Base-by-base conservation (phyloP, 2,329 filamentous ascomycete genomes). In the Pezicula radicicola region DNA sequence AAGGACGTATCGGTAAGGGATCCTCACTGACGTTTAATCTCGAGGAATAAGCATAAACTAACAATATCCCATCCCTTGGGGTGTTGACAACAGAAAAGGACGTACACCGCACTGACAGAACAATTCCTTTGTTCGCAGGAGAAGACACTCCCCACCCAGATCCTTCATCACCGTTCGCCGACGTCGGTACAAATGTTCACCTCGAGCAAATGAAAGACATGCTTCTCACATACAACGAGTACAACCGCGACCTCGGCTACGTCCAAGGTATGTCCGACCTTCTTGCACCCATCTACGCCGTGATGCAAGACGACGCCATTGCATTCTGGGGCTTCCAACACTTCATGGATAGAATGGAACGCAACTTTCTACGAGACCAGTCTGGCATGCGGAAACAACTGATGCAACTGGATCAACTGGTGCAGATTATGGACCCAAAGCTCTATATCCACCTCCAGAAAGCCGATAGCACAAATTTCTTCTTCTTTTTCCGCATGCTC, bases 401-500 rank as follows among this genome's bases (percentile, higher is more conserved):
- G 3, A 77, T 91, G 37, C 91, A 93, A 0, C 83, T 99, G 3
- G 92, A 99, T 66, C 91, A 99, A 59, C 85, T 99, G 1, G 91
- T 97, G 12, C 91, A 96, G 66, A 89, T 99, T 52, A 92, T 99
- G 84, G 94, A 99, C 60, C 94, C 95, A 0, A 89, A 91, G 66
- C 83, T 99, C 7, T 97, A 97, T 71, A 78, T 89, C 2, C 94
- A 99, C 63, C 81, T 99, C 0, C 84, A 96, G 68, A 85, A 82
- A 15, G 89, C 92, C 18, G 95, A 99, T 64, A 95, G 89, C 64
- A 99, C 94, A 21, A 99, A 99, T 69, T 99, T 99, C 72, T 99
- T 99, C 73, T 99, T 99, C 76, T 97, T 99, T 77, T 99, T 97
- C 82, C 89, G 94, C 54, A 97, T 97, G 94, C 78, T 99, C 33